phyloP scores from a whole-genome alignment of 2,329 filamentous ascomycete genomes.

The Cladosporium halotolerans region DNA sequence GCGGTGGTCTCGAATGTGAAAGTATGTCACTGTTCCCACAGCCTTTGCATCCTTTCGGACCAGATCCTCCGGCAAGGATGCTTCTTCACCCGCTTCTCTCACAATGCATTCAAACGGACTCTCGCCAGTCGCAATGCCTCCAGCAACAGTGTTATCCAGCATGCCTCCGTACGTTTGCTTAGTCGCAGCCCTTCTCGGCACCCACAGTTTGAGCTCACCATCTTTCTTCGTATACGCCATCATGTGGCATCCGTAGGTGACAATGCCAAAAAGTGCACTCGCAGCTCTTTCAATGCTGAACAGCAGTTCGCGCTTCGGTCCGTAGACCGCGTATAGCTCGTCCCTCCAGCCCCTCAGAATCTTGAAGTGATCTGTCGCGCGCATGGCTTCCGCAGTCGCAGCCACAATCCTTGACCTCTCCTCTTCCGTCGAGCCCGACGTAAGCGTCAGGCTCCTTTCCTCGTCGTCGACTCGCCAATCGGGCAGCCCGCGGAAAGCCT shows the following conservation, averaged over 20 bases:
- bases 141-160: conserved; percentile 90
- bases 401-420: conserved; percentile 55
- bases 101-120: conserved; percentile 73
- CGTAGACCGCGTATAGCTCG: conserved; percentile 74
- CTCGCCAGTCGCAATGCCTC: conserved; percentile 76
- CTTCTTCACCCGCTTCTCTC: conserved; percentile 84
- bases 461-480: conserved; percentile 56
- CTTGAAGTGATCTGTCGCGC: conserved; percentile 63
- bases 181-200: conserved; percentile 64
- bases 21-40: conserved; percentile 73
- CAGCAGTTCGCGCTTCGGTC: conserved; percentile 52
- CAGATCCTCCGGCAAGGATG: conserved; percentile 64
- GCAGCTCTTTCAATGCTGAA: conserved; percentile 74
- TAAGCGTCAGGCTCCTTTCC: conserved; percentile 56
- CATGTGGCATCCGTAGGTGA: conserved; percentile 74
- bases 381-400: conserved; percentile 60
- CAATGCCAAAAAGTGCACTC: conserved; percentile 65
- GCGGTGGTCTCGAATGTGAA: conserved; percentile 68
- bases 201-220: conserved; percentile 70
- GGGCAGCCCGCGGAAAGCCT: conserved; percentile 49
- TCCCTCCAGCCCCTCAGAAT: conserved; percentile 73
- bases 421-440: conserved; percentile 49
- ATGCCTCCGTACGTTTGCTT: conserved; percentile 90
- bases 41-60: conserved; percentile 56
- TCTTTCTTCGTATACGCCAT: conserved; percentile 58